Evolutionary conservation across 495 filamentous ascomycete genomes (phyloP).

Genomic region (Neurospora cerealis): DNA sequence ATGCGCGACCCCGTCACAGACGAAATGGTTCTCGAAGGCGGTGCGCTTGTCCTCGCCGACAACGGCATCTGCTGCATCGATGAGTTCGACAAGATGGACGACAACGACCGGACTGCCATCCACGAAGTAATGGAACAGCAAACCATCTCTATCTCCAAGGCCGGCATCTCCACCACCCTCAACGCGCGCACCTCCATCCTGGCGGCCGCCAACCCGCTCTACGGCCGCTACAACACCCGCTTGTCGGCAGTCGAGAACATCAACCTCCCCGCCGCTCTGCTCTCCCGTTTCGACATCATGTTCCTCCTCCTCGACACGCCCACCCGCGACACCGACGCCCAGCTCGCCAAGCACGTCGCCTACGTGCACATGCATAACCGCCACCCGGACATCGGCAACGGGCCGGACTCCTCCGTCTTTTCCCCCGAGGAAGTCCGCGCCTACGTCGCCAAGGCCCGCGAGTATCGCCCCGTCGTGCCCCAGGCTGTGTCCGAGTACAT

Average conservation of each 20-base stretch:
- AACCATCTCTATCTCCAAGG: constrained; percentile 97
- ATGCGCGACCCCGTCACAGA: constrained; percentile 98
- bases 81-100: constrained; percentile 99
- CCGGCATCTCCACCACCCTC: constrained; percentile 89
- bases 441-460: constrained; percentile 87
- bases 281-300: constrained; percentile 94
- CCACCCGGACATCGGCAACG: constrained; percentile 68
- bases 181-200: constrained; percentile 95
- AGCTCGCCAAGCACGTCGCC: constrained; percentile 90
- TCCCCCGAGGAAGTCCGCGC: constrained; percentile 85
- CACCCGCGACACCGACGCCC: constrained; percentile 75
- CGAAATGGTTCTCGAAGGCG: constrained; percentile 97
- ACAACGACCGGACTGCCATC: constrained; percentile 89
- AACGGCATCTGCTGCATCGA: constrained; percentile 99
- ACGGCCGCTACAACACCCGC: constrained; percentile 94
- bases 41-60: constrained; percentile 89
- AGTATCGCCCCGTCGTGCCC: constrained; percentile 76
- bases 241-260: constrained; percentile 97
- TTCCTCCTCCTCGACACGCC: constrained; percentile 95
- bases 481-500: constrained; percentile 85
- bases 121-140: constrained; percentile 99
- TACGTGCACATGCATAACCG: constrained; percentile 96
- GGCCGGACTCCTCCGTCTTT: constrained; percentile 52
- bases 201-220: constrained; percentile 95
- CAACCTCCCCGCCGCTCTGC: constrained; percentile 88